Percentiles rank a stretch among this genome's conserved stretches.
Conservation (phyloP, 306 rosid species). For the Carpinus fangiana region DNA sequence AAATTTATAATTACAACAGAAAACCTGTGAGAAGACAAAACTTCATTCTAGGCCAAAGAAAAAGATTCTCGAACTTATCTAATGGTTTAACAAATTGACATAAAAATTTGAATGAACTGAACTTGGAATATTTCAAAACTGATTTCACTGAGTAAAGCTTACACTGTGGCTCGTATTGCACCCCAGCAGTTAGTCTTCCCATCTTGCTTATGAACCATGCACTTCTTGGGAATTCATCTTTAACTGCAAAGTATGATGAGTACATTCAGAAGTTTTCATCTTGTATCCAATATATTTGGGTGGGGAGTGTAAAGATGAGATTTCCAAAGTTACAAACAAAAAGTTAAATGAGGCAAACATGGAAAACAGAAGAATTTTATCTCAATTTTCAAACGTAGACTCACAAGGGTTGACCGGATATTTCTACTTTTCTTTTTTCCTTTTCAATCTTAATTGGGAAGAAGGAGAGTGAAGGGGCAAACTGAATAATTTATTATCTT, state of each 20-base stretch:
- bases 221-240: constrained; percentile 65
- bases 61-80: background rate
- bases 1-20: too few relatives aligned
- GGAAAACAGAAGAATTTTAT: constrained; percentile 10
- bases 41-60: background rate
- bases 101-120: background rate
- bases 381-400: constrained; percentile 5
- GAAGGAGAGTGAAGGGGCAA: background rate
- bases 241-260: constrained; percentile 47
- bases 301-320: background rate
- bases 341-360: constrained; percentile 14
- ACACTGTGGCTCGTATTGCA: constrained; percentile 90
- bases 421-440: constrained; percentile 10
- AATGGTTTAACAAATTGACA: background rate
- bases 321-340: constrained; percentile 7
- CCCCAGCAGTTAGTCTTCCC: constrained; percentile 89
- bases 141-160: constrained; percentile 36
- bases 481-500: background rate
- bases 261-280: constrained; percentile 27
- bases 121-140: constrained; percentile 11
- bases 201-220: constrained; percentile 89
- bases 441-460: background rate
- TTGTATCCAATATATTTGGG: constrained; percentile 7
- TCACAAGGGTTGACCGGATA: background rate
- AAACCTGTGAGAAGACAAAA: too few relatives aligned